Percentiles rank a stretch among this genome's conserved stretches.
Evolutionary conservation across 305 asterid species (phyloP).

Genomic region (Fraxinus paxiana): DNA sequence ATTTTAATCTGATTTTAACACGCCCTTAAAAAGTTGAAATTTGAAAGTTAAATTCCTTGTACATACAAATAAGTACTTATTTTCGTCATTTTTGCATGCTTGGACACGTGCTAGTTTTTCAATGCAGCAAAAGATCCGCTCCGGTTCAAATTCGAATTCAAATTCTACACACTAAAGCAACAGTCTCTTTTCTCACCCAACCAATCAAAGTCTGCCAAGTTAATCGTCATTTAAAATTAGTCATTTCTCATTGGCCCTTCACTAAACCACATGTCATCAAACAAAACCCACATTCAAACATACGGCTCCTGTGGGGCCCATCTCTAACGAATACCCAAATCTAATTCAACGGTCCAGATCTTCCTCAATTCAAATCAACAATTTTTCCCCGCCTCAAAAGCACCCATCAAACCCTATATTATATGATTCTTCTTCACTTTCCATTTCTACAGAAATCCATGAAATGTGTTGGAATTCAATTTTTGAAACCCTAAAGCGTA

Average conservation of each 20-base stretch:
- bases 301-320: conserved; percentile 4
- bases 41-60: too few relatives aligned
- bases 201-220: neutral
- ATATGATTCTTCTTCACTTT: neutral
- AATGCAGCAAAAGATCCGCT: conserved; percentile 5
- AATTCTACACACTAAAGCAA: neutral
- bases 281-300: neutral
- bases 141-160: conserved; percentile 9
- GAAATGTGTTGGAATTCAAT: neutral
- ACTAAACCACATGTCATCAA: neutral
- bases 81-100: neutral
- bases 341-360: neutral
- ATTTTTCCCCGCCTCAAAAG: conserved; percentile 1
- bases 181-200: neutral
- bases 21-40: too few relatives aligned
- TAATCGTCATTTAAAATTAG: neutral
- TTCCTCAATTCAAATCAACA: neutral
- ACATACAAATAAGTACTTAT: neutral
- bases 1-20: too few relatives aligned
- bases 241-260: neutral
- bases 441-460: neutral
- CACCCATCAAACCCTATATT: neutral
- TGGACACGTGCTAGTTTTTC: neutral
- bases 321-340: neutral
- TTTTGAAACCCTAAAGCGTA: neutral